Percentiles rank a stretch among this genome's conserved stretches.
These are phyloP conservation scores for Penicillium sp. DNA, from an alignment of 2,329 filamentous ascomycete species.

Conservation along the genomic window DNA sequence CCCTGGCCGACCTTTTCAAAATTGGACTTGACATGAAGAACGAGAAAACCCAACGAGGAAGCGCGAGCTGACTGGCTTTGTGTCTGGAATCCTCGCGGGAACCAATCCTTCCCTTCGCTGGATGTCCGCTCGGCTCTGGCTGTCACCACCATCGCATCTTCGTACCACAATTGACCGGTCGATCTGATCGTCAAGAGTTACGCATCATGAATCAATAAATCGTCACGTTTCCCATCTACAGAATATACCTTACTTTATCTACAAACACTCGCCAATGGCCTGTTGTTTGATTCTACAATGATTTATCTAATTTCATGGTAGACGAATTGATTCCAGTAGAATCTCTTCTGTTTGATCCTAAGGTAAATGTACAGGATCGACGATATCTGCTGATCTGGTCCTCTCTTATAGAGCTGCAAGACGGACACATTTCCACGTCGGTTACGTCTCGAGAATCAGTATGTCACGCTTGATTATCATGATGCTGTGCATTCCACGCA, in stretches of 20 bases:
- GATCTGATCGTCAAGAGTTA: constrained; percentile 27
- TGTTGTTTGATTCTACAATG: too few relatives aligned
- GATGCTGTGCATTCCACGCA: background rate
- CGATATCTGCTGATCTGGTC: too few relatives aligned
- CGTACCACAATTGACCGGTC: constrained; percentile 26
- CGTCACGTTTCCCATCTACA: constrained; percentile 15
- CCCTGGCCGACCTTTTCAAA: constrained; percentile 9
- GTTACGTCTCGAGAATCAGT: too few relatives aligned
- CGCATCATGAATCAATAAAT: constrained; percentile 34
- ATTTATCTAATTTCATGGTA: too few relatives aligned
- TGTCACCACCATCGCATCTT: constrained; percentile 21
- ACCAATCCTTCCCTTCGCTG: constrained; percentile 11
- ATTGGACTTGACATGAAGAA: constrained; percentile 21
- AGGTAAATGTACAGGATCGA: too few relatives aligned
- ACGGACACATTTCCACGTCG: too few relatives aligned
- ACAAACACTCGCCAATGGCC: background rate
- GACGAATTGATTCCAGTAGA: too few relatives aligned
- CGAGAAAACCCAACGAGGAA: constrained; percentile 17
- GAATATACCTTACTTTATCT: background rate
- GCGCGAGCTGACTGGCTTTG: constrained; percentile 13
- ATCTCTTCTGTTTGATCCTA: too few relatives aligned
- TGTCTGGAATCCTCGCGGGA: constrained; percentile 10
- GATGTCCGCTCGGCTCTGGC: constrained; percentile 18
- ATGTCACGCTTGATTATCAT: too few relatives aligned
- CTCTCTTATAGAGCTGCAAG: too few relatives aligned